Conservation (phyloP, 805 yeast species). For the Ogataea naganishii region DNA sequence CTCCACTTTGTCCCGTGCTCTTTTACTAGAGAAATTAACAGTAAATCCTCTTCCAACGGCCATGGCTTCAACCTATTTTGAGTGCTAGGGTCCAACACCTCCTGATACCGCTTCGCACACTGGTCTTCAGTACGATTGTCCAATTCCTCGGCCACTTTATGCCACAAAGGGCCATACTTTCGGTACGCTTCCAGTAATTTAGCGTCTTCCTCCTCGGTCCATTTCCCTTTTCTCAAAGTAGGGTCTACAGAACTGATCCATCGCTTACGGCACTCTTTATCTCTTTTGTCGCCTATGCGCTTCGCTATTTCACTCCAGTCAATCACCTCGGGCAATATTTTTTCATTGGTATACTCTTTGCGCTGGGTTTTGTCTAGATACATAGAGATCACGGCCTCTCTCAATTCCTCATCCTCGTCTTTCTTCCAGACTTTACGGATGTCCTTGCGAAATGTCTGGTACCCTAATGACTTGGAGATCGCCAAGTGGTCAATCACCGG, state of each 20-base stretch:
- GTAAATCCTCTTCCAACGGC: constrained; percentile 69
- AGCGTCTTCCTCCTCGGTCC: constrained; percentile 79
- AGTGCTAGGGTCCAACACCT: constrained; percentile 77
- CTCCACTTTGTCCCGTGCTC: constrained; percentile 85
- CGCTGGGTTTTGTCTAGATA: constrained; percentile 11
- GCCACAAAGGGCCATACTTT: constrained; percentile 77
- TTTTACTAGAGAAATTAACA: constrained; percentile 58
- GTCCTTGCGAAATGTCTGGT: constrained; percentile 59
- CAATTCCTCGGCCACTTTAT: constrained; percentile 66
- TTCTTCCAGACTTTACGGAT: constrained; percentile 66
- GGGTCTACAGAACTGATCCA: constrained; percentile 89
- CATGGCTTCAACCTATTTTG: constrained; percentile 73
- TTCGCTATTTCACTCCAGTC: constrained; percentile 57
- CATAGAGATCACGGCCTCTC: constrained; percentile 29
- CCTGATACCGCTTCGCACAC: constrained; percentile 85
- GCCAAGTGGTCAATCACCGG: constrained; percentile 41
- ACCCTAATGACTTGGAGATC: constrained; percentile 65
- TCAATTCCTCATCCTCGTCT: constrained; percentile 59
- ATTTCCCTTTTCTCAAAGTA: constrained; percentile 68
- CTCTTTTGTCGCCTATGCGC: constrained; percentile 43
- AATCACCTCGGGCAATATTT: constrained; percentile 30
- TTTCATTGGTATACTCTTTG: constrained; percentile 14
- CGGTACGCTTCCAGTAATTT: constrained; percentile 53
- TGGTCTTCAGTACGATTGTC: constrained; percentile 90
- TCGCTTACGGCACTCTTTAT: constrained; percentile 79